Evolutionary conservation across 306 rosid genomes (phyloP), one percentile per base, ranked within the genome.

Genomic region (Cucurbita argyrosperma): DNA sequence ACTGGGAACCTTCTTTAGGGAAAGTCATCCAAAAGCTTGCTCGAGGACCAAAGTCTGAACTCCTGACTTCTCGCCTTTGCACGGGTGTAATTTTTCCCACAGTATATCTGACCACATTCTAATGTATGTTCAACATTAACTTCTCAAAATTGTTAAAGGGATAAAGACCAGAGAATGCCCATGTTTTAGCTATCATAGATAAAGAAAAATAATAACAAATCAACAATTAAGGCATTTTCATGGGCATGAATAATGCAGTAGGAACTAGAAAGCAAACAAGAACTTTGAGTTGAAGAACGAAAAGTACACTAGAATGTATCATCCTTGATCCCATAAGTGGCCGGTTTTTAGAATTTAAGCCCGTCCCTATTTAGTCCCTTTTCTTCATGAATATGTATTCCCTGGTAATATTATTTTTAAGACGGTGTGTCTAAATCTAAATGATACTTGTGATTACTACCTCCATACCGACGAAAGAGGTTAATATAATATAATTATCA

Each of bases 1-100:
- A 75, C 49, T 91, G 97, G 52, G 99, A 94, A 72, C 99, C 99
- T 79, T 88, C 92, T 84, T 76, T 91, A 10, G 99, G 99, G 86
- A 94, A 94, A 79, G 81, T 91, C 99, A 91, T 94, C 99, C 99
- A 94, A 85, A 94, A 94, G 85, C 99, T 94, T 74, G 99, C 99
- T 73, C 88, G 87, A 64, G 97, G 95, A 73, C 99, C 96, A 67
- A 94, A 94, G 80, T 94, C 99, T 6, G 97, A 88, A 77, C 83
- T 75, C 57, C 99, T 85, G 79, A 94, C 97, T 87, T 89, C 96
- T 77, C 99, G 90, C 78, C 94, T 91, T 72, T 88, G 99, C 82
- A 94, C 85, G 61, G 99, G 97, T 9, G 99, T 94, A 78, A 94
- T 94, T 88, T 94, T 94, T 30, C 99, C 99, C 56, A 91, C 99